phyloP scores from a whole-genome alignment of 306 rosid species.

The Quillaja saponaria region DNA sequence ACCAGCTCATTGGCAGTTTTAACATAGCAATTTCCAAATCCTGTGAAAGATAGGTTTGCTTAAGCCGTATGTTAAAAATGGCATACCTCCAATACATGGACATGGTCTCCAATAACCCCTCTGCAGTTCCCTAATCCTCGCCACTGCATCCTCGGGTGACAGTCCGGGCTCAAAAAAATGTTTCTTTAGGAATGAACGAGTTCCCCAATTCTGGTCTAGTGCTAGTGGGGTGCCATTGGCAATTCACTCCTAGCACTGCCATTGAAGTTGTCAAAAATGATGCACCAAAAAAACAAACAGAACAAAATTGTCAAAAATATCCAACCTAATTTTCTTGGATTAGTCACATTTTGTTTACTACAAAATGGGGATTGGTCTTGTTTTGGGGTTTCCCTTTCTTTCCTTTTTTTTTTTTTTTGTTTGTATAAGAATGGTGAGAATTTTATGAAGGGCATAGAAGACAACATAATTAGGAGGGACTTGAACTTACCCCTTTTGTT shows the following conservation, averaged over 20 bases:
- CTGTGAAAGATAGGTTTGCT: slow-evolving; percentile 72
- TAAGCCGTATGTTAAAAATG: slow-evolving; percentile 69
- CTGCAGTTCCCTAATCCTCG: slow-evolving; percentile 78
- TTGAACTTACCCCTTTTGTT: too few species aligned
- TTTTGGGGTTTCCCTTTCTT: neutral
- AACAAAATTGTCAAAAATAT: too few species aligned
- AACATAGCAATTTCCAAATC: slow-evolving; percentile 72
- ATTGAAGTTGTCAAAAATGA: slow-evolving; percentile 48
- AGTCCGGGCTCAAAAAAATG: slow-evolving; percentile 70
- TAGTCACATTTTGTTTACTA: slow-evolving; percentile 22
- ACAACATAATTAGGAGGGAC: too few species aligned
- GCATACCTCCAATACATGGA: slow-evolving; percentile 93
- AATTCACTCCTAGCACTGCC: slow-evolving; percentile 27
- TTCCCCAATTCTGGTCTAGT: slow-evolving; percentile 76
- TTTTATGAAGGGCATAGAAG: too few species aligned
- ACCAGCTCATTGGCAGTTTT: slow-evolving; percentile 83
- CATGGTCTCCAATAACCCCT: slow-evolving; percentile 80
- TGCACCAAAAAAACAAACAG: too few species aligned
- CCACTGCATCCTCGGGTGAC: slow-evolving; percentile 80
- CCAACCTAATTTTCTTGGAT: slow-evolving; percentile 55
- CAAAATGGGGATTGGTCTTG: slow-evolving; percentile 28
- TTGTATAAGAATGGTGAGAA: too few species aligned
- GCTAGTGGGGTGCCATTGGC: slow-evolving; percentile 34
- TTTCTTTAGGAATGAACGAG: slow-evolving; percentile 64
- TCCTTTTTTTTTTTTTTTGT: too few species aligned